Base-by-base conservation (phyloP, 2,329 filamentous ascomycete species). In the Periconia digitata region DNA sequence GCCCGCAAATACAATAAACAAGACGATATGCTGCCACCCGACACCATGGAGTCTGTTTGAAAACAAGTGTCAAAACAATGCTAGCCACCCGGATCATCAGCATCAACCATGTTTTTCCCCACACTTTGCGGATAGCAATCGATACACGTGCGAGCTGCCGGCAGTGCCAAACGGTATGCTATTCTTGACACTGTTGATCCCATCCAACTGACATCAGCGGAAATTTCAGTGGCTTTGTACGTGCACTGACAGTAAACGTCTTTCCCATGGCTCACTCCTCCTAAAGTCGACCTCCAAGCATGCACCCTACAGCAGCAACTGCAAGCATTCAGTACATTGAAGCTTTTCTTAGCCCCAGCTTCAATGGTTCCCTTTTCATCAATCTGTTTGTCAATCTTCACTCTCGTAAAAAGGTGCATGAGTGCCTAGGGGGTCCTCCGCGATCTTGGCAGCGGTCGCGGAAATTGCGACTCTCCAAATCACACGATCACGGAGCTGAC, bases 11-110 rank as follows among this genome's bases (percentile, higher is more conserved):
- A 10, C 10, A 12, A 32, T 10, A 32, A 3, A 3, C 36, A 45
- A 15, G 53, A 64, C 32, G 59, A 67, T 1, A 59, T 46, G 15
- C 40, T 69, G 18, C 67, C 67, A 12, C 67, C 67, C 22, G 66
- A 70, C 39, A 68, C 67, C 1, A 58, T 70, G 61, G 64, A 65
- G 38, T 36, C 51, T 20, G 21, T 43, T 8, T 64, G 46, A 58
- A 32, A 10, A 32, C 27, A 32, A 32, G n/a, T n/a, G n/a, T n/a
- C n/a, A n/a, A n/a, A n/a, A n/a, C n/a, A n/a, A n/a, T n/a, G n/a
- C n/a, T n/a, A n/a, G n/a, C 34, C 29, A 8, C 8, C 24, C 34
- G 21, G 16, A 8, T 29, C 20, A 29, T 22, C 32, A 4, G 20
- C 24, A 4, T 32, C n/a, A 21, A 23, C 34, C 40, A 22, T 43